phyloP scores from a whole-genome alignment of 495 filamentous ascomycete species.

The Hypoxylon crocopeplum region DNA sequence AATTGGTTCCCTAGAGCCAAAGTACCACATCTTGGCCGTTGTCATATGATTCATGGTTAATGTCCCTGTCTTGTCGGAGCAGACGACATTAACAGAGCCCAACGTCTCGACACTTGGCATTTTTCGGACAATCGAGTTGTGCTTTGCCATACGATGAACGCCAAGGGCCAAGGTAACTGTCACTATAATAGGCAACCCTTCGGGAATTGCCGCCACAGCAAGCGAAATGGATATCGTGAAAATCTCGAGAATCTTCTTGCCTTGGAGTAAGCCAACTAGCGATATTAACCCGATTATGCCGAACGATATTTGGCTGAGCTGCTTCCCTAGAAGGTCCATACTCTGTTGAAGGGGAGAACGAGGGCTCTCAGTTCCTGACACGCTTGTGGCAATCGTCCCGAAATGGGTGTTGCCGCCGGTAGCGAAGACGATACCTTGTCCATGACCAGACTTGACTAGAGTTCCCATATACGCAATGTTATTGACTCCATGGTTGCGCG shows the following conservation, averaged over 20 bases:
- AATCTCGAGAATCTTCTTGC: constrained; percentile 88
- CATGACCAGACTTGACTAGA: constrained; percentile 93
- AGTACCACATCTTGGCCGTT: constrained; percentile 95
- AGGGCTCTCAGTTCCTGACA: constrained; percentile 93
- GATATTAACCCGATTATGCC: constrained; percentile 93
- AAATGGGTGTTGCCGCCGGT: constrained; percentile 94
- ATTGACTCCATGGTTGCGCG: constrained; percentile 44
- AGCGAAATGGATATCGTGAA: constrained; percentile 98
- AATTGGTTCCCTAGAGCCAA: constrained; percentile 72
- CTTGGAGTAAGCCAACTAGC: constrained; percentile 84
- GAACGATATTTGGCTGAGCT: constrained; percentile 95
- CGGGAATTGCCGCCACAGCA: constrained; percentile 95
- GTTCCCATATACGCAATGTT: constrained; percentile 99
- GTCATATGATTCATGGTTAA: constrained; percentile 98
- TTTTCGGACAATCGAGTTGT: constrained; percentile 91
- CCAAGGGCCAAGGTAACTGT: constrained; percentile 95
- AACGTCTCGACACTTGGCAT: constrained; percentile 97
- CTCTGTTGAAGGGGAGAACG: constrained; percentile 90
- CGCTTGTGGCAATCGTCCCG: constrained; percentile 90
- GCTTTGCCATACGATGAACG: constrained; percentile 91
- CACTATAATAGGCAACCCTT: constrained; percentile 97
- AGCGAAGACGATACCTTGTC: constrained; percentile 92
- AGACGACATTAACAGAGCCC: constrained; percentile 98
- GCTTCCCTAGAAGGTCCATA: constrained; percentile 95
- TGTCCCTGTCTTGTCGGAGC: constrained; percentile 97